Conservation (phyloP, 441 rosid species). For the Pelargonium hybrid region DNA sequence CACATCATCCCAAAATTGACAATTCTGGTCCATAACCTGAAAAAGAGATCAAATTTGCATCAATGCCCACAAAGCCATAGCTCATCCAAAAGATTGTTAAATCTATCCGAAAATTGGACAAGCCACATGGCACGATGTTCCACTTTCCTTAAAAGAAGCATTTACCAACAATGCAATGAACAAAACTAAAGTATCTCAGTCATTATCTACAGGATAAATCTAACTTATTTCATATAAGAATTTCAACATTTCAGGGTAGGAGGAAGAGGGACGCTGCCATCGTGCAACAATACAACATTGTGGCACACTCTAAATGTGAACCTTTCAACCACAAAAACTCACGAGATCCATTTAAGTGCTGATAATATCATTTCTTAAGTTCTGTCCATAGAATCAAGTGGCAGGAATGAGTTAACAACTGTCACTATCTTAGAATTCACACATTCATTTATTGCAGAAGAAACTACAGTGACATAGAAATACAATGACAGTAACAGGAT, state of each 20-base stretch:
- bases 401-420: not conserved
- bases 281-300: not conserved
- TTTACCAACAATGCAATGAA: not conserved
- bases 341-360: not conserved
- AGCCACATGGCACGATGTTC: not conserved
- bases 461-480: not conserved
- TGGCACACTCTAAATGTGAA: not conserved
- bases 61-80: slow-evolving; percentile 17
- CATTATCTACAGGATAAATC: not conserved
- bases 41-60: slow-evolving; percentile 21
- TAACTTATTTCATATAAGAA: not conserved
- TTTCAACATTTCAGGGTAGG: not conserved
- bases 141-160: not conserved
- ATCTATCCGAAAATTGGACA: not conserved
- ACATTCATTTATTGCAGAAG: not conserved
- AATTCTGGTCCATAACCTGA: slow-evolving; percentile 35
- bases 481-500: not conserved
- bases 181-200: not conserved
- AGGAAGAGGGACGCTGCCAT: not conserved
- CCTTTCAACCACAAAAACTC: not conserved
- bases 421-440: not conserved
- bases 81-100: not conserved
- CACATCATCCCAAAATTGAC: slow-evolving; percentile 20
- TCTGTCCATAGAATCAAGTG: too few species aligned
- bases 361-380: not conserved